Conservation (phyloP, 495 filamentous ascomycete species). For the Tuber borchii region DNA sequence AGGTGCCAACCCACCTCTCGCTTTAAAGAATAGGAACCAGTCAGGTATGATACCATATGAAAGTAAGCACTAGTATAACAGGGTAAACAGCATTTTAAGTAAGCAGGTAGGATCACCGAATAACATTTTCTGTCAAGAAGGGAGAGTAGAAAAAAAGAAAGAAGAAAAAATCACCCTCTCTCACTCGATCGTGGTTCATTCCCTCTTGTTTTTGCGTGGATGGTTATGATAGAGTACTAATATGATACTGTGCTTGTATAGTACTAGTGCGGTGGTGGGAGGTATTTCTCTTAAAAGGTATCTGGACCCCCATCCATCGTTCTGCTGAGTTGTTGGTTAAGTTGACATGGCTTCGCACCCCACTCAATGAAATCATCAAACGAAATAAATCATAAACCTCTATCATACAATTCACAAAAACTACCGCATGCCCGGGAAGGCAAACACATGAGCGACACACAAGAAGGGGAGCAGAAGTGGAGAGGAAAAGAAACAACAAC, state of each 20-base stretch:
- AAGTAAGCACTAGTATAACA: no score
- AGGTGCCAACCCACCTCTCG: not conserved
- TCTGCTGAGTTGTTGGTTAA: not conserved
- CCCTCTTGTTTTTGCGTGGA: not conserved
- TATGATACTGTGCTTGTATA: no score
- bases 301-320: not conserved
- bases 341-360: no score
- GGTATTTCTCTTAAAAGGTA: not conserved
- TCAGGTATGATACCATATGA: no score
- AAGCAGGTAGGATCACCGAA: no score
- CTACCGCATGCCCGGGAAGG: not conserved
- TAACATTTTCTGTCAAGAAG: no score
- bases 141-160: no score
- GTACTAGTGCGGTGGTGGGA: not conserved
- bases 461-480: not conserved
- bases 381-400: not conserved
- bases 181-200: not conserved
- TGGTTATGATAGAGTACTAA: not conserved
- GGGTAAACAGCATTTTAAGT: no score
- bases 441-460: not conserved
- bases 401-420: not conserved
- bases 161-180: not conserved
- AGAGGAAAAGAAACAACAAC: not conserved
- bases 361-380: not conserved
- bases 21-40: not conserved